Percentiles rank a stretch among this genome's conserved stretches.
Evolutionary conservation across 2,329 filamentous ascomycete genomes (phyloP).

Genomic region (Colletotrichum chrysophilum): DNA sequence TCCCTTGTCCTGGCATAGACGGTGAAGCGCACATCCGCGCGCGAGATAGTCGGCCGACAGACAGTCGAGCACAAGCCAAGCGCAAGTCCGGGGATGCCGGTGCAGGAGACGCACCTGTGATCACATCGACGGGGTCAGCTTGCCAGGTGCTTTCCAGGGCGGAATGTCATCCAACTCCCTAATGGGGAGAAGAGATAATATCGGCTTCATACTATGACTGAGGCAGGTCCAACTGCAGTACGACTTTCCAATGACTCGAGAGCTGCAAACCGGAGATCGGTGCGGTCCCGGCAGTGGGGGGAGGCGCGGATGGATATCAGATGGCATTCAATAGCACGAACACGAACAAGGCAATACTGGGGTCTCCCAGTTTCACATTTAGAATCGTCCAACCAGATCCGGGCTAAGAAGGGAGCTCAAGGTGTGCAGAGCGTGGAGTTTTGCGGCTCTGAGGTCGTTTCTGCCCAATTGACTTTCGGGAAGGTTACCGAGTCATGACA

Average conservation of each 20-base stretch:
- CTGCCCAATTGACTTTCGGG: background rate
- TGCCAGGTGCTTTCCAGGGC: background rate
- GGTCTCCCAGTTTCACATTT: slow-evolving; percentile 12
- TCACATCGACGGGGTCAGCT: background rate
- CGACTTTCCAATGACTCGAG: slow-evolving; percentile 8
- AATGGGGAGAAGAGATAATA: background rate
- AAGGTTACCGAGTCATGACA: slow-evolving; percentile 15
- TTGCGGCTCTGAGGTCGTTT: background rate
- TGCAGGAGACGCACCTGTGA: background rate
- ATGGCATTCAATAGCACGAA: background rate
- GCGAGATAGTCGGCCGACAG: background rate
- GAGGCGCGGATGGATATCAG: background rate
- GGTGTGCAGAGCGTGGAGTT: background rate
- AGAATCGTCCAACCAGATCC: background rate
- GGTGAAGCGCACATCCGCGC: background rate
- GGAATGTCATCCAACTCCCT: background rate
- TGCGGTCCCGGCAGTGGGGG: slow-evolving; percentile 2
- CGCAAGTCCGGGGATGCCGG: background rate
- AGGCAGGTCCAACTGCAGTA: background rate
- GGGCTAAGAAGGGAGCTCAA: background rate
- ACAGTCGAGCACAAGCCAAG: background rate
- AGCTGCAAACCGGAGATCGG: background rate
- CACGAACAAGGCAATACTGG: background rate
- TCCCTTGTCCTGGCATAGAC: background rate
- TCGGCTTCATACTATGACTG: background rate